These are phyloP conservation scores for Cardiospermum halicacabum DNA, from an alignment of 345 rosid species.

Conservation along the genomic window DNA sequence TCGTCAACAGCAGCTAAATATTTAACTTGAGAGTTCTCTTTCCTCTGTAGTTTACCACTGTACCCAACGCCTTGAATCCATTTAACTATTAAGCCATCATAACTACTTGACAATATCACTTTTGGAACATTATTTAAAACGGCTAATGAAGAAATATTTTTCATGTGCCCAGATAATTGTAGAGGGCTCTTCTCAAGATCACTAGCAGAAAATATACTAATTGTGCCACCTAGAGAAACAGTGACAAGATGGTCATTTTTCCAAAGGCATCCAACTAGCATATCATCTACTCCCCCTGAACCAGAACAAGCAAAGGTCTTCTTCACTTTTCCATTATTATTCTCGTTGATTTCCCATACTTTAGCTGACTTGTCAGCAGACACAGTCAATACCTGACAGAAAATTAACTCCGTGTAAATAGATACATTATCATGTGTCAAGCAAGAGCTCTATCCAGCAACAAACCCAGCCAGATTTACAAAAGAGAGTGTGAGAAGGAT, in stretches of 20 bases:
- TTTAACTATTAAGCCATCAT: constrained; percentile 84
- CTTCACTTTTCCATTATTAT: constrained; percentile 59
- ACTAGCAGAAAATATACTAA: constrained; percentile 65
- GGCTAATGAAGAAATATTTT: constrained; percentile 67
- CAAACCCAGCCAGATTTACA: background rate
- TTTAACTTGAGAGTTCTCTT: constrained; percentile 75
- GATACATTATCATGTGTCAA: background rate
- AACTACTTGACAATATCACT: constrained; percentile 67
- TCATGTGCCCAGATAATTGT: constrained; percentile 82
- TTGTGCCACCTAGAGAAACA: constrained; percentile 87
- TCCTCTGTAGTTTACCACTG: constrained; percentile 65
- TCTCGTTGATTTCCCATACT: constrained; percentile 81
- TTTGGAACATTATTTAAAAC: constrained; percentile 61
- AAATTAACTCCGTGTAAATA: constrained; percentile 11
- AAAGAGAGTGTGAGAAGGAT: constrained; percentile 1
- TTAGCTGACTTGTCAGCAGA: constrained; percentile 98
- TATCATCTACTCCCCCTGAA: constrained; percentile 83
- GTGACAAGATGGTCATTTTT: constrained; percentile 80
- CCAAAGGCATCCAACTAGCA: constrained; percentile 98
- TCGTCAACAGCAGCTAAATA: constrained; percentile 79
- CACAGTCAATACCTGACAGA: constrained; percentile 64
- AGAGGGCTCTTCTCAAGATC: constrained; percentile 73
- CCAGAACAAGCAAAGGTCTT: constrained; percentile 65
- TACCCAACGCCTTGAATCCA: constrained; percentile 93
- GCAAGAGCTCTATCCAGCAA: background rate